Percentiles rank a stretch among this genome's conserved stretches.
These are phyloP conservation scores for Clavispora carvajalis DNA, from an alignment of 805 yeast species.

Conservation along the genomic window DNA sequence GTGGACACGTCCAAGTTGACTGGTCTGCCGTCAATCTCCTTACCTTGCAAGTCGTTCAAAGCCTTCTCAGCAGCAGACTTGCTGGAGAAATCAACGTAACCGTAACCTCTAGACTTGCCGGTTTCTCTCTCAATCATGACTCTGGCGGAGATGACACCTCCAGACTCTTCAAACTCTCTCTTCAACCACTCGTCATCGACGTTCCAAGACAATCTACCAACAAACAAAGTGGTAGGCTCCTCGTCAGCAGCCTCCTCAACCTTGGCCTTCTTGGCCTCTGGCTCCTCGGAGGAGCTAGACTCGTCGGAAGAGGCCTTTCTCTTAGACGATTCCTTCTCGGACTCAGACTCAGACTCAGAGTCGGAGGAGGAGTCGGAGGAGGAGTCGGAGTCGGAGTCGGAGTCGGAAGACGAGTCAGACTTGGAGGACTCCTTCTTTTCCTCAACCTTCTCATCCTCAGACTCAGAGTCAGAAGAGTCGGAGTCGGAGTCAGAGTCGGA, in stretches of 20 bases:
- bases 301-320: conserved; percentile 12
- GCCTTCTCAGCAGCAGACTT: conserved; percentile 83
- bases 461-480: conserved; percentile 20
- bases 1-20: conserved; percentile 90
- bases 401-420: conserved; percentile 12
- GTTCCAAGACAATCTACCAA: conserved; percentile 96
- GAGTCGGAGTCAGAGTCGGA: conserved; percentile 20
- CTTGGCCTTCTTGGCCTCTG: conserved; percentile 51
- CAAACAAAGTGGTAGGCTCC: conserved; percentile 87
- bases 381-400: conserved; percentile 30
- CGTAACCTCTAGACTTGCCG: conserved; percentile 94
- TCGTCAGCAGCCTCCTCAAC: conserved; percentile 22
- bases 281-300: conserved; percentile 13
- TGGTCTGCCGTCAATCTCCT: conserved; percentile 95
- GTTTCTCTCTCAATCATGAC: conserved; percentile 90
- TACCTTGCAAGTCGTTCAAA: conserved; percentile 76
- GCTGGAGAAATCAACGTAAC: conserved; percentile 89
- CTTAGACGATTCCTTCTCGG: conserved; percentile 22
- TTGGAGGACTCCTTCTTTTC: conserved; percentile 30
- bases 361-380: conserved; percentile 30
- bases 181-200: conserved; percentile 92
- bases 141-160: conserved; percentile 85
- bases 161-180: conserved; percentile 75
- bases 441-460: conserved; percentile 12
- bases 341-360: conserved; percentile 13